phyloP scores from a whole-genome alignment of 75 land plant genomes.

The Chamaecyparis obtusa region DNA sequence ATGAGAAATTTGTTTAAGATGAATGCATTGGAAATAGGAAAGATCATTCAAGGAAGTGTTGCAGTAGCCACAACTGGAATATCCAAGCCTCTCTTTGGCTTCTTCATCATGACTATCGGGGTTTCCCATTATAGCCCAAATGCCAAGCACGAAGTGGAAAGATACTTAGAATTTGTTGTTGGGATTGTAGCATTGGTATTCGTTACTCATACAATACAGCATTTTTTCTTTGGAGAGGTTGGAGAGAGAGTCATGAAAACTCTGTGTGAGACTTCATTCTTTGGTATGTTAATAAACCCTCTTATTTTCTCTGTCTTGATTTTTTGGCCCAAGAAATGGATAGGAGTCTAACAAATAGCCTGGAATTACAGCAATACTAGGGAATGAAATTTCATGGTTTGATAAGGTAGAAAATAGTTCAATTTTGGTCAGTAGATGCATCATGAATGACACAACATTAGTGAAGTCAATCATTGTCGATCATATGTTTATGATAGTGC shows the following conservation, averaged over 20 bases:
- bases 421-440: slow-evolving; percentile 37
- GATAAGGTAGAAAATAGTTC: slow-evolving; percentile 55
- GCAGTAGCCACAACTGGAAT: slow-evolving; percentile 47
- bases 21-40: slow-evolving; percentile 28
- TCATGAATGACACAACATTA: slow-evolving; percentile 47
- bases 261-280: slow-evolving; percentile 31
- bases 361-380: slow-evolving; percentile 43
- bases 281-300: slow-evolving; percentile 23
- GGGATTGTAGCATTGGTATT: slow-evolving; percentile 28
- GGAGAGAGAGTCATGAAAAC: slow-evolving; percentile 50
- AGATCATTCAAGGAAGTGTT: slow-evolving; percentile 18
- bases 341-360: background rate
- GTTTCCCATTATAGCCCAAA: slow-evolving; percentile 23
- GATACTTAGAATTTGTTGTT: slow-evolving; percentile 25
- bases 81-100: slow-evolving; percentile 44
- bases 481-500: slow-evolving; percentile 48
- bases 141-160: slow-evolving; percentile 21
- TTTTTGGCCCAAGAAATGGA: background rate
- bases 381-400: slow-evolving; percentile 75
- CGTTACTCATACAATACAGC: slow-evolving; percentile 40
- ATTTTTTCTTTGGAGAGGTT: slow-evolving; percentile 44
- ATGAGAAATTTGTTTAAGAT: slow-evolving; percentile 39
- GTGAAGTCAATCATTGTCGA: slow-evolving; percentile 52
- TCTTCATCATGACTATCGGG: slow-evolving; percentile 39
- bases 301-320: background rate